phyloP scores from a whole-genome alignment of 495 filamentous ascomycete species.

The Glarea lozoyensis region DNA sequence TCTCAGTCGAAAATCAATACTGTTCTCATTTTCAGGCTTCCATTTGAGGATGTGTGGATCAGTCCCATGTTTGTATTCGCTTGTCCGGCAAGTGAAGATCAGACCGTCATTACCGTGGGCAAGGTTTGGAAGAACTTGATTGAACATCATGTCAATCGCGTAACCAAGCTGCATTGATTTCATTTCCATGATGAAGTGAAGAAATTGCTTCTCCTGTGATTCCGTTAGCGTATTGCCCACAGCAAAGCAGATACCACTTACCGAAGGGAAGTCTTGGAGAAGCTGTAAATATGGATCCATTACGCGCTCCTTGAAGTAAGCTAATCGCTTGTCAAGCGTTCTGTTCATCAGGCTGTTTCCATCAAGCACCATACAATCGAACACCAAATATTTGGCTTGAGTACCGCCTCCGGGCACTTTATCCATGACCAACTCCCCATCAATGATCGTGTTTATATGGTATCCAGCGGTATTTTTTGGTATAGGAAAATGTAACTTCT shows the following conservation, averaged over 20 bases:
- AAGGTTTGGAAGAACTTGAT: slow-evolving; percentile 68
- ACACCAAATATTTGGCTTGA: slow-evolving; percentile 77
- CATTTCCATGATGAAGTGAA: slow-evolving; percentile 72
- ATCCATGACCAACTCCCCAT: slow-evolving; percentile 90
- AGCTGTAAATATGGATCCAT: slow-evolving; percentile 71
- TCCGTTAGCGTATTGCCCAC: background rate
- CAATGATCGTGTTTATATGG: slow-evolving; percentile 75
- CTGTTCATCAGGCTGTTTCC: slow-evolving; percentile 63
- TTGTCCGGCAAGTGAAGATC: slow-evolving; percentile 87
- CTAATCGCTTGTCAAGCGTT: slow-evolving; percentile 81
- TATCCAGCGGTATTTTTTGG: slow-evolving; percentile 52
- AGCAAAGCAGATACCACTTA: background rate
- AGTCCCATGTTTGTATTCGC: slow-evolving; percentile 79
- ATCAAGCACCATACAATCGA: slow-evolving; percentile 84
- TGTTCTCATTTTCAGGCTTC: slow-evolving; percentile 91
- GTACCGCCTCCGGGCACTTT: slow-evolving; percentile 47
- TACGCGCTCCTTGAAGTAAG: slow-evolving; percentile 71
- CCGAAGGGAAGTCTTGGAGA: slow-evolving; percentile 54
- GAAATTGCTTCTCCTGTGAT: slow-evolving; percentile 49
- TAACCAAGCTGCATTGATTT: slow-evolving; percentile 86
- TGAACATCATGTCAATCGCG: slow-evolving; percentile 85
- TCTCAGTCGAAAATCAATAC: slow-evolving; percentile 76
- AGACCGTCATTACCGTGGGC: slow-evolving; percentile 92
- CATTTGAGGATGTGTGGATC: slow-evolving; percentile 93
- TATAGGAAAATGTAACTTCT: slow-evolving; percentile 68